A percentile compares a stretch with the other conserved stretches of the same genome.
Evolutionary conservation across 1,284 basidiomycete species (phyloP).

Genomic region (Ganoderma meredithae): DNA sequence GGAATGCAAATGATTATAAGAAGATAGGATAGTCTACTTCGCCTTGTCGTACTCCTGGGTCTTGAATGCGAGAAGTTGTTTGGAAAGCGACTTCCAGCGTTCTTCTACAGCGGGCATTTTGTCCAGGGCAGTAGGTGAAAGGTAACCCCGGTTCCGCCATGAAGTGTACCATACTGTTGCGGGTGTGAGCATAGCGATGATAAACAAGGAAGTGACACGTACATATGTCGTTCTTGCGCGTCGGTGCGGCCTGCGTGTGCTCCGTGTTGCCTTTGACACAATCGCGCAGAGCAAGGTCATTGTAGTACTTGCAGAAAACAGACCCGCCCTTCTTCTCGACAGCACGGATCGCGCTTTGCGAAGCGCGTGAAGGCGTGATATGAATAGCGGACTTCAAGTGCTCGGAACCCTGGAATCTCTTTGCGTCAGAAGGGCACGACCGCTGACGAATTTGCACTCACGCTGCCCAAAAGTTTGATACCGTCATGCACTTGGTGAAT

Average conservation of each 20-base stretch:
- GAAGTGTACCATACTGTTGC: conserved; percentile 80
- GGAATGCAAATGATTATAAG: conserved; percentile 1
- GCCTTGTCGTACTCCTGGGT: conserved; percentile 60
- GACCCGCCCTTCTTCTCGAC: conserved; percentile 86
- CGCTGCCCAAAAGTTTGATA: conserved; percentile 90
- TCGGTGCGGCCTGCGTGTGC: conserved; percentile 78
- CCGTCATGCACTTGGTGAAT: conserved; percentile 91
- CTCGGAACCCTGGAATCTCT: conserved; percentile 60
- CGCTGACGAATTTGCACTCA: conserved; percentile 46
- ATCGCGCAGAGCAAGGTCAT: conserved; percentile 83
- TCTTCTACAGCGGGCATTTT: conserved; percentile 70
- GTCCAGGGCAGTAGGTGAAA: conserved; percentile 63
- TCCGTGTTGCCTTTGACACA: conserved; percentile 79
- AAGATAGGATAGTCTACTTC: conserved; percentile 40
- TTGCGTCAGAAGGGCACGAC: neutral
- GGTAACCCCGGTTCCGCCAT: conserved; percentile 75
- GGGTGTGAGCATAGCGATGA: conserved; percentile 6
- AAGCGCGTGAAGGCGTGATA: conserved; percentile 87
- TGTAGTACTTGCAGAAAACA: conserved; percentile 94
- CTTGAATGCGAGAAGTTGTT: conserved; percentile 67
- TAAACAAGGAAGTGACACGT: conserved; percentile 42
- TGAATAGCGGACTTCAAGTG: conserved; percentile 80
- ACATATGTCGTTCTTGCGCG: conserved; percentile 88
- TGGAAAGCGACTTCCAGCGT: conserved; percentile 71
- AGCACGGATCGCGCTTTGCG: conserved; percentile 85